Evolutionary conservation across 2,329 filamentous ascomycete species (phyloP).

Genomic region (Aspergillus chevalieri): DNA sequence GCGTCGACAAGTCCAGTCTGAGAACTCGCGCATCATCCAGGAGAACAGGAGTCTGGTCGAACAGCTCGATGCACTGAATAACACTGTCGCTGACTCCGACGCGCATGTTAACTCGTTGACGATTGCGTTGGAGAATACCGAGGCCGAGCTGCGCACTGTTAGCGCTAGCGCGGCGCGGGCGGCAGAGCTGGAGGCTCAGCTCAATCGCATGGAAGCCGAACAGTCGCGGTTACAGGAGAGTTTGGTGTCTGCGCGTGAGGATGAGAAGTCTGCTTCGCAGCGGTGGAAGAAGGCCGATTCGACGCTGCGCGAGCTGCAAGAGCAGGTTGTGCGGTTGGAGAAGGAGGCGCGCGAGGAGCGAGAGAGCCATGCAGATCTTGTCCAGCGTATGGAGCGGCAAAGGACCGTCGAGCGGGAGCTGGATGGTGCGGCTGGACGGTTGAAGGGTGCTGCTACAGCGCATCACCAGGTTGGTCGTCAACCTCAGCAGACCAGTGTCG

Average conservation of each 20-base stretch:
- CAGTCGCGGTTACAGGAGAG: conserved; percentile 66
- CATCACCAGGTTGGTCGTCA: conserved; percentile 57
- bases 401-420: conserved; percentile 77
- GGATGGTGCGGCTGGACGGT: conserved; percentile 67
- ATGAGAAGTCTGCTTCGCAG: conserved; percentile 70
- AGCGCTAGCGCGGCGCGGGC: conserved; percentile 69
- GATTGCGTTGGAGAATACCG: conserved; percentile 67
- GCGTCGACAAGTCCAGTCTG: conserved; percentile 67
- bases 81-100: conserved; percentile 72
- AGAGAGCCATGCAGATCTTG: conserved; percentile 72
- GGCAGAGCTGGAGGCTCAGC: conserved; percentile 70
- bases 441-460: conserved; percentile 70
- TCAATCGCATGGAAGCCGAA: conserved; percentile 73
- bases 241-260: conserved; percentile 61
- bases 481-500: conserved; percentile 60
- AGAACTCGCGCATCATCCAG: conserved; percentile 71
- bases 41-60: conserved; percentile 77
- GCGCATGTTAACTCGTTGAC: conserved; percentile 70
- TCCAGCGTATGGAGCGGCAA: conserved; percentile 77
- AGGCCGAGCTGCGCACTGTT: conserved; percentile 68
- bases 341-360: conserved; percentile 72
- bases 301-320: conserved; percentile 70
- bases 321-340: conserved; percentile 85
- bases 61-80: conserved; percentile 79
- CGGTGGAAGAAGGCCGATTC: conserved; percentile 82